These are phyloP conservation scores for Elongisporangium senticosum DNA, from an alignment of 352 stramenopile genomes.

Conservation along the genomic window DNA sequence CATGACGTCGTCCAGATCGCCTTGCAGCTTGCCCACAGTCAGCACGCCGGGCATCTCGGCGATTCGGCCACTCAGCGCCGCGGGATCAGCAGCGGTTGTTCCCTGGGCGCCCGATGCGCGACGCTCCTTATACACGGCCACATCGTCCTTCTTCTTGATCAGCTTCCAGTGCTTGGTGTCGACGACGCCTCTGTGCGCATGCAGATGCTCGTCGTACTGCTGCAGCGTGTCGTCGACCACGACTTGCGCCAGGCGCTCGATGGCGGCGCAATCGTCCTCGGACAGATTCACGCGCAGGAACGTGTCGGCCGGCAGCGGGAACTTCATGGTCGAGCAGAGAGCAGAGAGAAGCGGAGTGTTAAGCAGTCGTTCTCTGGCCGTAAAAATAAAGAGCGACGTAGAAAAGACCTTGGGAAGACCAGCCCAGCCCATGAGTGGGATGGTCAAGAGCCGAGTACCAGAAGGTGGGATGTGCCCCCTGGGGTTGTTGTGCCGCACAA, in stretches of 20 bases:
- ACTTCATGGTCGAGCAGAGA: slow-evolving; percentile 16
- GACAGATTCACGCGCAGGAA: slow-evolving; percentile 18
- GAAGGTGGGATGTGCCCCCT: too few species aligned
- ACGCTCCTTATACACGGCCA: slow-evolving; percentile 21
- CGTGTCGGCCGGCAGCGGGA: slow-evolving; percentile 16
- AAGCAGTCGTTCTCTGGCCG: too few species aligned
- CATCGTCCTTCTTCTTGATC: slow-evolving; percentile 22
- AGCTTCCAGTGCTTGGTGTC: slow-evolving; percentile 24
- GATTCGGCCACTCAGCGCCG: too few species aligned
- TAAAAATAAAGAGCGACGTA: too few species aligned
- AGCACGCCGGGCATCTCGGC: background rate
- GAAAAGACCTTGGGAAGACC: too few species aligned
- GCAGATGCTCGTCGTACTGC: slow-evolving; percentile 25
- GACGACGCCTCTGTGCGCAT: slow-evolving; percentile 4
- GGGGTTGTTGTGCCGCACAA: too few species aligned
- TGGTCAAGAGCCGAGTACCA: too few species aligned
- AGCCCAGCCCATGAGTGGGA: too few species aligned
- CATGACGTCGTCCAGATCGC: slow-evolving; percentile 44
- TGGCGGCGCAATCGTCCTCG: slow-evolving; percentile 12
- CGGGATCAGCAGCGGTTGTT: too few species aligned
- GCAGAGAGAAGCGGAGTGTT: too few species aligned
- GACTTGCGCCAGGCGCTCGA: slow-evolving; percentile 18
- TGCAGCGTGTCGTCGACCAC: slow-evolving; percentile 26
- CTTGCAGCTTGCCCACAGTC: slow-evolving; percentile 13
- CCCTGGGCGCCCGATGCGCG: background rate